phyloP scores from a whole-genome alignment of 148 eudicot species.

The Rhododendron simsii region DNA sequence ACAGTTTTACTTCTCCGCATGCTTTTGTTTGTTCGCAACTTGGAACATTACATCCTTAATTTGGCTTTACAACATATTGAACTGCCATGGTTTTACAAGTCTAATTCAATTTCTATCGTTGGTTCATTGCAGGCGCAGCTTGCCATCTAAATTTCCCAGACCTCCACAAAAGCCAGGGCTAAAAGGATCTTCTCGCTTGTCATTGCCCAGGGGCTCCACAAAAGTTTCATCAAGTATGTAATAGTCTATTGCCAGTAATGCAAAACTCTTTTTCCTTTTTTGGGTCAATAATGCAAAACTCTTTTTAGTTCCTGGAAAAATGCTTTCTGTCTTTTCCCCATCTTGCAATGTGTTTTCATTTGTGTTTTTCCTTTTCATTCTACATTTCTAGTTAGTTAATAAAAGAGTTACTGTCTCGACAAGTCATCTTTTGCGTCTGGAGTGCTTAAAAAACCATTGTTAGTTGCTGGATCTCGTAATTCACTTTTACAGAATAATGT shows the following conservation, averaged over 20 bases:
- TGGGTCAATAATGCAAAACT: neutral
- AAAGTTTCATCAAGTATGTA: constrained; percentile 60
- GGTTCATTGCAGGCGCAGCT: constrained; percentile 41
- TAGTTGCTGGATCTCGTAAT: neutral
- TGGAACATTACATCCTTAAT: neutral
- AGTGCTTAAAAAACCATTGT: neutral
- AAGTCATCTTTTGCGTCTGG: neutral
- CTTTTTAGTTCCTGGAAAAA: neutral
- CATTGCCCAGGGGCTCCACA: constrained; percentile 36
- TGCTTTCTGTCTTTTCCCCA: neutral
- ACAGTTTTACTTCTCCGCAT: neutral
- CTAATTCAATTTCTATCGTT: neutral
- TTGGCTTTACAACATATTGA: neutral
- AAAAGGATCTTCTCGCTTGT: constrained; percentile 42
- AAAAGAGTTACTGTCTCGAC: no score
- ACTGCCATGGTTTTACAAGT: neutral
- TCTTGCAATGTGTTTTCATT: neutral
- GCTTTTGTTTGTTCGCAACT: neutral
- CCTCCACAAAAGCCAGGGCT: constrained; percentile 54
- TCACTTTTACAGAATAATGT: neutral
- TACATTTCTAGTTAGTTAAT: neutral
- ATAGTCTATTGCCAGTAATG: neutral
- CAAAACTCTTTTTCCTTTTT: no score
- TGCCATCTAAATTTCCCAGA: constrained; percentile 61
- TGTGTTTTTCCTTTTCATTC: neutral